Evolutionary conservation across 148 eudicot genomes (phyloP), one percentile per base, ranked within the genome.

Genomic region (Vaccinium vitisidaea): DNA sequence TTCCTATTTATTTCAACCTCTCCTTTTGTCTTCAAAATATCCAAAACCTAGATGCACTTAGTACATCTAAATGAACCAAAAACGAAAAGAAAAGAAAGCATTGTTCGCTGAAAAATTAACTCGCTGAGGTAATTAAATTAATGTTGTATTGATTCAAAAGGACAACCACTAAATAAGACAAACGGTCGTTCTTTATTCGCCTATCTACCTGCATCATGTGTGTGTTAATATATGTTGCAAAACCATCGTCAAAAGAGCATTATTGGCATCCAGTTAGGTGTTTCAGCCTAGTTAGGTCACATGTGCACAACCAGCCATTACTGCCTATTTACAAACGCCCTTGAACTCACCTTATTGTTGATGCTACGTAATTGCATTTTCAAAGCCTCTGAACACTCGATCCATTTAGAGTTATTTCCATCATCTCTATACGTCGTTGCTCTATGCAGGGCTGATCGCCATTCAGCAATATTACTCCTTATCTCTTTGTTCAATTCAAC

Each of bases 401-500:
- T 86, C 98, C 98, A 95, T 87, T 91, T 91, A 12, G 89, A 61
- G 63, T 82, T 52, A 80, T 94, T 87, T 80, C 85, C 92, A 21
- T 83, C 79, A 16, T 58, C 75, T 85, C 88, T 92, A 84, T 86
- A 80, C 0, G 32, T 63, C 88, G 91, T 87, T 12, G 96, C 94
- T 90, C 87, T 92, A 89, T 86, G 89, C 48, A 95, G 84, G 46
- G 90, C 89, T 81, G 84, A 67, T 15, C 98, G 89, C 98, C 98
- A 95, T 86, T 88, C 92, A 6, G 91, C 85, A 86, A 92, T 88
- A 14, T 80, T 81, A 75, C 52, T 83, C 82, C 95, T 85, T 80
- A 94, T 95, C 86, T 94, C 95, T 82, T 94, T 95, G 86, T 95
- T 95, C 69, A 95, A 93, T 85, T 94, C 96, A 82, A 95, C 93